phyloP scores from a whole-genome alignment of 2,329 filamentous ascomycete species.

The Ustulina deusta region DNA sequence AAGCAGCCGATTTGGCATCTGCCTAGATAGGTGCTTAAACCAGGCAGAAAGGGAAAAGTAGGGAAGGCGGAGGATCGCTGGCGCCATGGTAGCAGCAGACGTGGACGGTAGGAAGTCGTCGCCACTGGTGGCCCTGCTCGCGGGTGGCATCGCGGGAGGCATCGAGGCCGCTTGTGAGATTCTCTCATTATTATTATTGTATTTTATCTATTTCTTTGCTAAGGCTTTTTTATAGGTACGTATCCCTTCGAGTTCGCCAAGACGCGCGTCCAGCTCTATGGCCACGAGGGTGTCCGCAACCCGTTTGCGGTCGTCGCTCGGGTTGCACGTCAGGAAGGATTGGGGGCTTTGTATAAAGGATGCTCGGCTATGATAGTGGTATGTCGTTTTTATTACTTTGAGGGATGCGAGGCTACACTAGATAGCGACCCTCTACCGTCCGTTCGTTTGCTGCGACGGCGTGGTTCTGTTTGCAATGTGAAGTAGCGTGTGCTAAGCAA shows the following conservation, averaged over 20 bases:
- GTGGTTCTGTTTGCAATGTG: neutral
- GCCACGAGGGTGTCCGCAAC: slow-evolving; percentile 59
- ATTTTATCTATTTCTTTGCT: neutral
- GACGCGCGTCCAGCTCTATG: slow-evolving; percentile 67
- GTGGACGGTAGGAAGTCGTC: slow-evolving; percentile 43
- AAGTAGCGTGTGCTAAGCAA: neutral
- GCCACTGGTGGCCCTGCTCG: slow-evolving; percentile 47
- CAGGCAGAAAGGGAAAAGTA: neutral
- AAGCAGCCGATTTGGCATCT: neutral
- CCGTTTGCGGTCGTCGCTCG: slow-evolving; percentile 66
- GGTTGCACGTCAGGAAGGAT: slow-evolving; percentile 67
- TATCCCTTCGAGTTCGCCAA: slow-evolving; percentile 76
- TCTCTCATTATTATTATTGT: no score
- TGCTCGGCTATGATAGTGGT: slow-evolving; percentile 63
- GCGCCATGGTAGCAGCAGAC: slow-evolving; percentile 46
- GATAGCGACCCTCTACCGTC: no score
- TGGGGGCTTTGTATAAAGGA: slow-evolving; percentile 70
- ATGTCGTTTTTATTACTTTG: slow-evolving; percentile 33
- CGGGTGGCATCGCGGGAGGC: slow-evolving; percentile 51
- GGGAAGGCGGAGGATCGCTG: neutral
- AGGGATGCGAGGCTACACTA: no score
- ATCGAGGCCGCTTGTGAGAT: slow-evolving; percentile 48
- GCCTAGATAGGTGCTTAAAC: neutral
- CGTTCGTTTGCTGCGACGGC: neutral
- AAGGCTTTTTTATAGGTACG: slow-evolving; percentile 34